These are phyloP conservation scores for Venturia aucupariae DNA, from an alignment of 2,329 filamentous ascomycete genomes.

Conservation along the genomic window DNA sequence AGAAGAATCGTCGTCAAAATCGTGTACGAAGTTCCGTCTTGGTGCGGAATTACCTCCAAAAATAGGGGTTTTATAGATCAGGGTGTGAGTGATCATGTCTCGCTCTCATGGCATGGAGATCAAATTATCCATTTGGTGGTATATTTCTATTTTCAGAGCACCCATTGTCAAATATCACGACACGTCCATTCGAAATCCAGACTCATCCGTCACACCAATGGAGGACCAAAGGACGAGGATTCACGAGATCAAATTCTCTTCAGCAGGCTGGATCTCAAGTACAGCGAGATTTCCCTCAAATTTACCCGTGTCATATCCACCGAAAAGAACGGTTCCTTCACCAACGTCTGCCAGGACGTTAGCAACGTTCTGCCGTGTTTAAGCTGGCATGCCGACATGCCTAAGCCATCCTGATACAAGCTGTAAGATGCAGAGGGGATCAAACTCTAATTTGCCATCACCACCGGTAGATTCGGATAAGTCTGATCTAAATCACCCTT, in stretches of 20 bases:
- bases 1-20: too few relatives aligned
- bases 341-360: background rate
- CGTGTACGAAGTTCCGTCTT: too few relatives aligned
- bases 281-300: conserved; percentile 55
- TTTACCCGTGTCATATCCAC: conserved; percentile 69
- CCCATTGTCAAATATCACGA: too few relatives aligned
- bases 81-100: too few relatives aligned
- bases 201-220: background rate
- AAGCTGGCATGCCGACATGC: conserved; percentile 33
- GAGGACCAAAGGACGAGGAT: background rate
- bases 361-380: too few relatives aligned
- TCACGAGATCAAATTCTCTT: conserved; percentile 18
- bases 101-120: too few relatives aligned
- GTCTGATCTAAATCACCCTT: background rate
- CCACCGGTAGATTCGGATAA: conserved; percentile 55
- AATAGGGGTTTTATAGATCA: too few relatives aligned
- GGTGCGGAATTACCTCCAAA: too few relatives aligned
- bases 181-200: too few relatives aligned
- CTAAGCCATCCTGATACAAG: conserved; percentile 45
- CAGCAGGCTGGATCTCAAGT: conserved; percentile 46
- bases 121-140: too few relatives aligned
- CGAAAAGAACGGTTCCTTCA: conserved; percentile 65
- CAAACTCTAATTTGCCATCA: conserved; percentile 51
- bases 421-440: conserved; percentile 58
- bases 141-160: too few relatives aligned